Evolutionary conservation across 73 alveolate species (phyloP), one percentile per base, ranked within the genome.

Genomic region (Blepharisma japonicum): DNA sequence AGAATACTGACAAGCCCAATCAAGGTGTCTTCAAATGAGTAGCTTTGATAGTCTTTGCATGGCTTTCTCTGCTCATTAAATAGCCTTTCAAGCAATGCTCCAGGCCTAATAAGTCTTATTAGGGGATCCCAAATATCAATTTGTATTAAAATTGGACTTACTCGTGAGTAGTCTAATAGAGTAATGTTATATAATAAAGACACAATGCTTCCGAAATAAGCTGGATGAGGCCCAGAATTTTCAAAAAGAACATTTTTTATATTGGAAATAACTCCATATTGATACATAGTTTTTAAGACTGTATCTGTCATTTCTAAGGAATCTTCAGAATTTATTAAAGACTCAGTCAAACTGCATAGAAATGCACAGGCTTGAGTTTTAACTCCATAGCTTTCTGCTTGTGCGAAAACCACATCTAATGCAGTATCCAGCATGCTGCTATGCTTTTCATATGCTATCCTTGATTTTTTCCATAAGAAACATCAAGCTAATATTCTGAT

Each of bases 171-270:
- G 5, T 61, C 74, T 61, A 61, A 61, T 14, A 61, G 47, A 8
- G 47, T 25, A 25, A 61, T n/a, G 23, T 61, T 61, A 9, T 14
- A 20, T 61, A 61, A 61, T 9, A 61, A 61, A 61, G 49, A 2
- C 39, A 61, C 74, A n/a, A 61, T 14, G 3, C 14, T 39, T n/a
- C 47, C 74, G 47, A 61, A 61, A 61, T 61, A 61, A n/a, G 23
- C 74, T 14, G 74, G 74, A 2, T n/a, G 74, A n/a, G 74, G 74
- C 23, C 74, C 74, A 14, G 74, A n/a, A 48, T 61, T 61, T 61
- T 61, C 74, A 61, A 14, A 61, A 14, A 61, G 14, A 61, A 61
- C 49, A 61, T n/a, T 18, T 25, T 61, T 61, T 2, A 61, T 5
- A 61, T 61, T n/a, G 0, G 74, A 61, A 61, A 61, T 25, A 8